Evolutionary conservation across 2,329 filamentous ascomycete species (phyloP).

Genomic region (Didymella segeticola): DNA sequence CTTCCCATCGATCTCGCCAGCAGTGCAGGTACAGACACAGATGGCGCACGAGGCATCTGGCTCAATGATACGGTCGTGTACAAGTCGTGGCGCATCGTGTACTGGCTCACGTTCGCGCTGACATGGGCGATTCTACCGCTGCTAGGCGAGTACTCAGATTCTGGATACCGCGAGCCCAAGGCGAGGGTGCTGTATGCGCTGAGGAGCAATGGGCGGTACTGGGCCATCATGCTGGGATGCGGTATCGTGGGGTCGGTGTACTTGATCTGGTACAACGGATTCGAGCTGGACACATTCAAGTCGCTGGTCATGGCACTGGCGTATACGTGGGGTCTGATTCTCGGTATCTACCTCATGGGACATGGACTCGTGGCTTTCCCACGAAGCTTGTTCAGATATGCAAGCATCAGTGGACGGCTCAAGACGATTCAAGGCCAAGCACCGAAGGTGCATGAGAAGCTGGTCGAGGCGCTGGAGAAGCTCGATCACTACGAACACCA

Average conservation of each 20-base stretch:
- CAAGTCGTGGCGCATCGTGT: slow-evolving; percentile 92
- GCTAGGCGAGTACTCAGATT: slow-evolving; percentile 92
- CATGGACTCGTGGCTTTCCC: slow-evolving; percentile 94
- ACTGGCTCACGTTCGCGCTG: slow-evolving; percentile 94
- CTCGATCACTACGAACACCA: slow-evolving; percentile 83
- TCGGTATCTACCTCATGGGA: slow-evolving; percentile 97
- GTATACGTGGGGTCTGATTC: slow-evolving; percentile 89
- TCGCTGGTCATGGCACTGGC: slow-evolving; percentile 88
- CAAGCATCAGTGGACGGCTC: slow-evolving; percentile 76
- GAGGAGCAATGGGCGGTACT: slow-evolving; percentile 86
- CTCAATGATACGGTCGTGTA: slow-evolving; percentile 78
- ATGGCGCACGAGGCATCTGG: slow-evolving; percentile 81
- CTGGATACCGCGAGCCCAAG: slow-evolving; percentile 87
- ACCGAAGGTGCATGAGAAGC: slow-evolving; percentile 81
- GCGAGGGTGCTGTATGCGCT: slow-evolving; percentile 84
- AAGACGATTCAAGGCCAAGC: slow-evolving; percentile 79
- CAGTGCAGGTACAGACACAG: slow-evolving; percentile 75
- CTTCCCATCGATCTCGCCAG: slow-evolving; percentile 96
- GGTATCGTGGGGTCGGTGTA: slow-evolving; percentile 79
- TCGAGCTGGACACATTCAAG: slow-evolving; percentile 76
- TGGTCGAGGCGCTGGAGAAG: slow-evolving; percentile 81
- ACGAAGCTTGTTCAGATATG: slow-evolving; percentile 77
- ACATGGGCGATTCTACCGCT: slow-evolving; percentile 96
- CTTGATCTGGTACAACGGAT: slow-evolving; percentile 78
- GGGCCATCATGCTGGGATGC: slow-evolving; percentile 76